Evolutionary conservation across 805 yeast species (phyloP).

Genomic region (Lachancea sp.): DNA sequence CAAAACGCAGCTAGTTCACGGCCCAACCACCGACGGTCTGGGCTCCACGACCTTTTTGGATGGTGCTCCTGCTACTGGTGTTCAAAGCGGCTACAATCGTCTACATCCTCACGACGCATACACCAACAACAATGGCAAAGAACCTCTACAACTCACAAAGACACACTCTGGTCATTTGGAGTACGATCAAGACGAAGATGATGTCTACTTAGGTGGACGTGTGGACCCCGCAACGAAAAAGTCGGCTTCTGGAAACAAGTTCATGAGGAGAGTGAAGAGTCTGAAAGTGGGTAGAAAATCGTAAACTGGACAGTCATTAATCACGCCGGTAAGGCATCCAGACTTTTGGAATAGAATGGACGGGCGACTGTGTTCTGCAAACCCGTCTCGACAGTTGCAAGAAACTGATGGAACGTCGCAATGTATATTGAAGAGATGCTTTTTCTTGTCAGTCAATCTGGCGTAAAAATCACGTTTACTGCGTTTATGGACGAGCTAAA

Average conservation of each 20-base stretch:
- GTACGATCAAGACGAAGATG: conserved; percentile 28
- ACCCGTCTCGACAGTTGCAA: no score
- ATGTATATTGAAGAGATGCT: background rate
- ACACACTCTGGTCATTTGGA: conserved; percentile 20
- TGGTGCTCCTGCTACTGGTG: conserved; percentile 83
- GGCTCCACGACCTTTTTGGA: conserved; percentile 91
- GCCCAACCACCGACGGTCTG: conserved; percentile 77
- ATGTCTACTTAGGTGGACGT: conserved; percentile 27
- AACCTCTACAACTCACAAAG: conserved; percentile 15
- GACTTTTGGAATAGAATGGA: no score
- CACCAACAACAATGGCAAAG: conserved; percentile 11
- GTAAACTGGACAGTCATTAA: background rate
- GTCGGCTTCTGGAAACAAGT: conserved; percentile 43
- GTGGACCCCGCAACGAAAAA: conserved; percentile 21
- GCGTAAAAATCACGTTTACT: background rate
- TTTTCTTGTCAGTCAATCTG: background rate
- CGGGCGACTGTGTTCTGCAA: no score
- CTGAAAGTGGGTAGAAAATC: conserved; percentile 60
- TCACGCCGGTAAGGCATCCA: no score
- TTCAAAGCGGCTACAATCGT: conserved; percentile 37
- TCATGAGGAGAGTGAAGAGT: conserved; percentile 82
- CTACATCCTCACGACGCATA: conserved; percentile 33
- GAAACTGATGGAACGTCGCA: background rate
- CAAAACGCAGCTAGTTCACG: conserved; percentile 73
- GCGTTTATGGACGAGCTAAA: background rate